Evolutionary conservation across 768 basidiomycete genomes (phyloP).

Genomic region (Saitozyma podzolica): DNA sequence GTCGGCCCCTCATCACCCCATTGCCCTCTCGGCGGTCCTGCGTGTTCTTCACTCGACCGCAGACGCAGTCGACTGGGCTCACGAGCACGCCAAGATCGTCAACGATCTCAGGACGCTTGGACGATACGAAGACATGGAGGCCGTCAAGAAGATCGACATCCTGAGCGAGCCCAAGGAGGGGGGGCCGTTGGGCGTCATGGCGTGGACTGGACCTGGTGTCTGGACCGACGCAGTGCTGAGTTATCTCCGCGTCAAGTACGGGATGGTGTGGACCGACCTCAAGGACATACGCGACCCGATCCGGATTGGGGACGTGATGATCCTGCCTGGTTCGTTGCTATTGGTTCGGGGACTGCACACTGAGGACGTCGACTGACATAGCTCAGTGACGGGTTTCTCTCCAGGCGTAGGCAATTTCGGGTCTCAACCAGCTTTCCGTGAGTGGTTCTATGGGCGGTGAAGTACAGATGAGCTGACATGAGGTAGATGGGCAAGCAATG

Average conservation of each 20-base stretch:
- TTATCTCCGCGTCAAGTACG: conserved; percentile 51
- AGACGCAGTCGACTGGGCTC: conserved; percentile 34
- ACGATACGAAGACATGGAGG: conserved; percentile 25
- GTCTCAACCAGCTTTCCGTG: conserved; percentile 27
- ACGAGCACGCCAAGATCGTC: conserved; percentile 20
- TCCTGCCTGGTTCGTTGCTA: conserved; percentile 42
- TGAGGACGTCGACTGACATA: no score
- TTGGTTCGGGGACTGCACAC: no score
- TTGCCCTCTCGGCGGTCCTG: conserved; percentile 54
- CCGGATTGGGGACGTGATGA: conserved; percentile 52
- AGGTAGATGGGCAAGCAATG: conserved; percentile 46
- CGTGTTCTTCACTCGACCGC: conserved; percentile 51
- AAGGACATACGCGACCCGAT: conserved; percentile 44
- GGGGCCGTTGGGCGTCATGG: conserved; percentile 54
- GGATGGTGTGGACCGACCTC: conserved; percentile 53
- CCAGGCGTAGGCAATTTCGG: conserved; percentile 51
- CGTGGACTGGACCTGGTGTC: conserved; percentile 55
- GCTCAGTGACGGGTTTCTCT: conserved; percentile 46
- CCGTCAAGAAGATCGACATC: conserved; percentile 25
- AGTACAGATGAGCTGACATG: not conserved
- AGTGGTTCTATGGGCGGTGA: conserved; percentile 9
- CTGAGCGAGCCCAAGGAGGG: conserved; percentile 42
- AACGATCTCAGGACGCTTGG: conserved; percentile 25
- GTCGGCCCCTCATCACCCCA: conserved; percentile 54
- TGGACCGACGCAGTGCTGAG: conserved; percentile 54